These are phyloP conservation scores for Niveomyces coronatus DNA, from an alignment of 2,329 filamentous ascomycete genomes.

Conservation along the genomic window DNA sequence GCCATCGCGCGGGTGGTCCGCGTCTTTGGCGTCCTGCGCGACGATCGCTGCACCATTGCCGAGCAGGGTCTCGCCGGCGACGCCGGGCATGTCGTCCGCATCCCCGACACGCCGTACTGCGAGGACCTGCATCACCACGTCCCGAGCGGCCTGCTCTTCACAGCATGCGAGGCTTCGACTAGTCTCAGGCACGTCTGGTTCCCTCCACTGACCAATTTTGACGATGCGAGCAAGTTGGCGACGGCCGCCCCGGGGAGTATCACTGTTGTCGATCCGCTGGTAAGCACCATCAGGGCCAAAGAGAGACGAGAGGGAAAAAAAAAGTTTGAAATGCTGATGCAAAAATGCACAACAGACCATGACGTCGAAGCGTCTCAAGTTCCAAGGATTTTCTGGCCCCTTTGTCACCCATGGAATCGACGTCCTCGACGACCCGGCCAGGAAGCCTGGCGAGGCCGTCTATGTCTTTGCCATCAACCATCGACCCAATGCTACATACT, in stretches of 20 bases:
- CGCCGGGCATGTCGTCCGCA: slow-evolving; percentile 28
- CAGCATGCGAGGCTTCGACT: slow-evolving; percentile 41
- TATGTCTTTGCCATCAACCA: slow-evolving; percentile 55
- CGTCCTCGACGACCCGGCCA: slow-evolving; percentile 38
- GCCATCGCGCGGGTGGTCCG: slow-evolving; percentile 1
- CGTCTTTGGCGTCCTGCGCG: slow-evolving; percentile 5
- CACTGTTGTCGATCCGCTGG: slow-evolving; percentile 43
- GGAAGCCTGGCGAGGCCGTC: slow-evolving; percentile 27
- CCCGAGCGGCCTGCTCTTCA: slow-evolving; percentile 38
- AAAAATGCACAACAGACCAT: slow-evolving; percentile 26
- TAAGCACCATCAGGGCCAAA: slow-evolving; percentile 23
- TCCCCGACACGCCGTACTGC: slow-evolving; percentile 44
- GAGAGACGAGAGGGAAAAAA: too few species aligned
- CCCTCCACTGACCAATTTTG: slow-evolving; percentile 33
- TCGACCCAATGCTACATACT: slow-evolving; percentile 35
- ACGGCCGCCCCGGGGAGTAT: slow-evolving; percentile 31
- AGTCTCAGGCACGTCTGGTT: slow-evolving; percentile 40
- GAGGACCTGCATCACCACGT: slow-evolving; percentile 50
- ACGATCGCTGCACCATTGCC: background rate
- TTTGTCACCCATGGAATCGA: slow-evolving; percentile 53
- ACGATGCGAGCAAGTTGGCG: slow-evolving; percentile 27
- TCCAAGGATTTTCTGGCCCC: slow-evolving; percentile 40
- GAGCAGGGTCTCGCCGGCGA: slow-evolving; percentile 12
- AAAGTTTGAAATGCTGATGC: too few species aligned
- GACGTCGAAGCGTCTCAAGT: slow-evolving; percentile 32